Evolutionary conservation across 1,139 yeast species (phyloP).

Genomic region (Yamadazyma mexicana): DNA sequence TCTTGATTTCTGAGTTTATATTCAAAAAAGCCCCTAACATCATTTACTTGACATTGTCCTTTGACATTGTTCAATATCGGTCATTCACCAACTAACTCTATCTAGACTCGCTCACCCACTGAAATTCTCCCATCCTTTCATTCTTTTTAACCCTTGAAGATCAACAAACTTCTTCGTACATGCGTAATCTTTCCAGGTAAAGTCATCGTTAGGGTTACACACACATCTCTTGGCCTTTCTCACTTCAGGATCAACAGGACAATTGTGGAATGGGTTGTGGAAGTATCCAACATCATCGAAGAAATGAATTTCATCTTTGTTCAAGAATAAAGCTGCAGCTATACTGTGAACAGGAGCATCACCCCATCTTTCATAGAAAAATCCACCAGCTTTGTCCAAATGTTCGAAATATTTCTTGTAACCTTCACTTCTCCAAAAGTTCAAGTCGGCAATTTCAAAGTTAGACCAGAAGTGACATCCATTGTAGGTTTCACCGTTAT

Average conservation of each 20-base stretch:
- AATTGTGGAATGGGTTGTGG: conserved; percentile 76
- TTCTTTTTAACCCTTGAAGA: conserved; percentile 61
- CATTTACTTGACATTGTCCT: too few relatives aligned
- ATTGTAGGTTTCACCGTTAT: conserved; percentile 66
- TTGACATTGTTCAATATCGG: too few relatives aligned
- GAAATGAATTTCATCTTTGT: conserved; percentile 67
- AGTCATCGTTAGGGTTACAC: conserved; percentile 73
- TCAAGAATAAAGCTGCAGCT: conserved; percentile 76
- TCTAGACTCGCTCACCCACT: conserved; percentile 24
- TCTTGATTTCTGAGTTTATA: too few relatives aligned
- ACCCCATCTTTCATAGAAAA: conserved; percentile 92
- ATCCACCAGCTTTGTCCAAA: conserved; percentile 80
- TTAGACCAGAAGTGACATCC: conserved; percentile 90
- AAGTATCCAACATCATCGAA: conserved; percentile 82
- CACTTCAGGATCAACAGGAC: conserved; percentile 65
- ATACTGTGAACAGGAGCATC: conserved; percentile 91
- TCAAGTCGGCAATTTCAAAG: conserved; percentile 75
- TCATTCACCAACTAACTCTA: too few relatives aligned
- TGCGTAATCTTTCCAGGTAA: conserved; percentile 84
- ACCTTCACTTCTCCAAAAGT: conserved; percentile 73
- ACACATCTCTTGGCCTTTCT: conserved; percentile 60
- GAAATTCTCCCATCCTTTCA: conserved; percentile 74
- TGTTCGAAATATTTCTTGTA: conserved; percentile 67
- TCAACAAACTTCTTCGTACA: conserved; percentile 77
- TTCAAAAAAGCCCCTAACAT: too few relatives aligned